phyloP scores from a whole-genome alignment of 1,284 basidiomycete species.

The Apiotrichum domesticum region DNA sequence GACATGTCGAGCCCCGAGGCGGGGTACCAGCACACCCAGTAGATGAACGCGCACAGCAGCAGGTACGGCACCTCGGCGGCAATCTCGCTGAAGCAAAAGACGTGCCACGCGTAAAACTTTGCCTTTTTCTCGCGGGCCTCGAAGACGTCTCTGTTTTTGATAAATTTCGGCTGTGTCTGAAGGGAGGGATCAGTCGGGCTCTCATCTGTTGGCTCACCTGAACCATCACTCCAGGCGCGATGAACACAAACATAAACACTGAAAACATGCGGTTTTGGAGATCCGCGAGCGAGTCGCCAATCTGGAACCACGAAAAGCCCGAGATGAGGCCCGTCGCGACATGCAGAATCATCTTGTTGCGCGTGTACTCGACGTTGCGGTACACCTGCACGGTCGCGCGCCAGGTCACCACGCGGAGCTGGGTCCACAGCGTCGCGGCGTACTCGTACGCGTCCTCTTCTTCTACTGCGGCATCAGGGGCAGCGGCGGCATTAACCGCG shows the following conservation, averaged over 20 bases:
- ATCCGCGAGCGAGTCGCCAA: constrained; percentile 24
- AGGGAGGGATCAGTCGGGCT: neutral
- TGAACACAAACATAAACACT: constrained; percentile 44
- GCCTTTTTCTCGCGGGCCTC: constrained; percentile 42
- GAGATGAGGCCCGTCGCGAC: constrained; percentile 37
- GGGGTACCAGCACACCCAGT: constrained; percentile 12
- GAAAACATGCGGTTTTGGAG: constrained; percentile 17
- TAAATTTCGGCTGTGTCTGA: constrained; percentile 44
- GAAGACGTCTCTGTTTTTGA: constrained; percentile 44
- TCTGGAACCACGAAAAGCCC: constrained; percentile 42
- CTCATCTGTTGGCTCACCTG: constrained; percentile 5
- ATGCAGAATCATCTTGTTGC: constrained; percentile 40
- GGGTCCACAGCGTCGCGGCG: constrained; percentile 30
- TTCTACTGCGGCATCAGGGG: constrained; percentile 9
- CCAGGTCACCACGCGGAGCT: constrained; percentile 33
- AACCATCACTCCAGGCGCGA: constrained; percentile 41
- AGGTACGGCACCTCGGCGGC: constrained; percentile 41
- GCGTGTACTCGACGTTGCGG: constrained; percentile 43
- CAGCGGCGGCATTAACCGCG: constrained; percentile 22
- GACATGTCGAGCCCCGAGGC: constrained; percentile 7
- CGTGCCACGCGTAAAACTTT: constrained; percentile 40
- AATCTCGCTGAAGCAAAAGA: constrained; percentile 31
- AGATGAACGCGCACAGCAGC: constrained; percentile 31
- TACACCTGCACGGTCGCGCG: constrained; percentile 35
- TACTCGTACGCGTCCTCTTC: constrained; percentile 32